phyloP scores from a whole-genome alignment of 352 stramenopile species.

The Phytopythium boreale region DNA sequence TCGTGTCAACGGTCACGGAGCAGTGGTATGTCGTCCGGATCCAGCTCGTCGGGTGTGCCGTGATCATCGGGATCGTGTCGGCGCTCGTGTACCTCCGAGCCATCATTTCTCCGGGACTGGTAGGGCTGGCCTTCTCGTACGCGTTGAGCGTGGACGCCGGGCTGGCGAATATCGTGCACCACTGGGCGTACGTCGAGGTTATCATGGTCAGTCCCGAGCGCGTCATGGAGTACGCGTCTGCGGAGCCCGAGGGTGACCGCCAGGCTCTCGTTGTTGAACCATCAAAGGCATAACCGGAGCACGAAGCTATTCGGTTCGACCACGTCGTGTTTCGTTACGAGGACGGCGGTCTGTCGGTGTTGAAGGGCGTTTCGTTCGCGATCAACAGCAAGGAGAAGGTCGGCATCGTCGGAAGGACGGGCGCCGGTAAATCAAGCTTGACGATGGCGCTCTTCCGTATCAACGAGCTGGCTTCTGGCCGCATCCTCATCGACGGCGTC shows the following conservation, averaged over 20 bases:
- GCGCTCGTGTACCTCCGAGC: constrained; percentile 26
- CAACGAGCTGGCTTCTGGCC: constrained; percentile 80
- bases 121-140: constrained; percentile 78
- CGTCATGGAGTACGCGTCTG: constrained; percentile 2
- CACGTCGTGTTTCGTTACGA: constrained; percentile 87
- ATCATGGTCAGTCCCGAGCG: constrained; percentile 21
- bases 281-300: constrained; percentile 52
- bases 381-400: constrained; percentile 63
- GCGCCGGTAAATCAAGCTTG: constrained; percentile 85
- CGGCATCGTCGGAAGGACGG: constrained; percentile 36
- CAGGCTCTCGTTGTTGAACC: neutral
- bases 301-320: constrained; percentile 76
- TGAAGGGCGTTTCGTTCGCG: constrained; percentile 50
- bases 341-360: constrained; percentile 42
- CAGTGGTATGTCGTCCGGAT: constrained; percentile 49
- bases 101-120: constrained; percentile 39
- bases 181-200: constrained; percentile 18
- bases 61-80: constrained; percentile 32
- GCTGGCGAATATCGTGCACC: constrained; percentile 61
- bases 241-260: neutral
- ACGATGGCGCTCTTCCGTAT: constrained; percentile 35
- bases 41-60: constrained; percentile 34
- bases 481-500: constrained; percentile 40
- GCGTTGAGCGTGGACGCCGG: constrained; percentile 65
- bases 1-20: constrained; percentile 21